Evolutionary conservation across 2,329 filamentous ascomycete species (phyloP).

Genomic region (Rhynchosporium graminicola): DNA sequence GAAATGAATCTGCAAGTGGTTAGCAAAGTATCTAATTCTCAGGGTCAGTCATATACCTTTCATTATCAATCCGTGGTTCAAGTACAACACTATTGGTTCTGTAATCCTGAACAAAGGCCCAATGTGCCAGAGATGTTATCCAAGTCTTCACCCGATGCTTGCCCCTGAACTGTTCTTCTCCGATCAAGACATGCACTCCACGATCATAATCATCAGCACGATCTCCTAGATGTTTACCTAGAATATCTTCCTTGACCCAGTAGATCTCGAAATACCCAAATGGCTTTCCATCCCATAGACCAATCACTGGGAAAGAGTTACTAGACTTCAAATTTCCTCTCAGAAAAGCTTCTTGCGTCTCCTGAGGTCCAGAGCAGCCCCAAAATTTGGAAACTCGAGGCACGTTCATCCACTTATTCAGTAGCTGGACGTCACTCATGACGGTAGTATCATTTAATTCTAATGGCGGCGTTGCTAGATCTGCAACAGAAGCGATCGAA

Average conservation of each 20-base stretch:
- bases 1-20: constrained; percentile 55
- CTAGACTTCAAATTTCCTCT: constrained; percentile 61
- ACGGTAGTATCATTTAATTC: constrained; percentile 33
- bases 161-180: constrained; percentile 89
- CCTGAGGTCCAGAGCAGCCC: constrained; percentile 63
- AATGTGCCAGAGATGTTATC: constrained; percentile 86
- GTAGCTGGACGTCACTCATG: constrained; percentile 62
- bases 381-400: constrained; percentile 84
- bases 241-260: constrained; percentile 90
- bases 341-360: constrained; percentile 68
- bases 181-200: constrained; percentile 84
- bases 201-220: constrained; percentile 79
- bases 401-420: constrained; percentile 87
- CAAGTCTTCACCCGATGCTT: constrained; percentile 74
- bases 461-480: constrained; percentile 45
- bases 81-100: constrained; percentile 81
- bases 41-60: constrained; percentile 62
- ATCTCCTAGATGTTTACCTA: constrained; percentile 71
- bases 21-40: neutral
- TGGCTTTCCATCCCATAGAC: constrained; percentile 89
- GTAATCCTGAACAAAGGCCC: constrained; percentile 73
- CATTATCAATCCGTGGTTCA: constrained; percentile 90
- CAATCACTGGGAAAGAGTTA: constrained; percentile 88
- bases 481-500: constrained; percentile 42
- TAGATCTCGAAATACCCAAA: constrained; percentile 99